Conservation (phyloP, 352 stramenopile species). For the Phytophthora litchii region DNA sequence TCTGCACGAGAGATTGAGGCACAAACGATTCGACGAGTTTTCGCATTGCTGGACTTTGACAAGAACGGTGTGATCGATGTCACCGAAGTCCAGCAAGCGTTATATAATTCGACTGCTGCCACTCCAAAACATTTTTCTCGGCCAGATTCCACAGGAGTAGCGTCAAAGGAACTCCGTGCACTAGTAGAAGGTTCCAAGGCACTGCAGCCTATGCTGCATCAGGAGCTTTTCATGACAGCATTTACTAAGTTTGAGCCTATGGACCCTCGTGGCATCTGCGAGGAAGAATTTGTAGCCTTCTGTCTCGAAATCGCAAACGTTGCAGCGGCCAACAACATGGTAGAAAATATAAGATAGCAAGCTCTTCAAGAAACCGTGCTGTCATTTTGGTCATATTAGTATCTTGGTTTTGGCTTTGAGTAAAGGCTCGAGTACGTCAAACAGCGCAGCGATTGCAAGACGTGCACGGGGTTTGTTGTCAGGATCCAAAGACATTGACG, state of each 20-base stretch:
- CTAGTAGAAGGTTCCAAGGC: conserved; percentile 55
- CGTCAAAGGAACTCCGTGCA: conserved; percentile 24
- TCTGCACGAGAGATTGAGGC: conserved; percentile 45
- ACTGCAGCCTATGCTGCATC: conserved; percentile 62
- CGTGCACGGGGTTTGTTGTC: conserved; percentile 9
- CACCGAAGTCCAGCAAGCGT: conserved; percentile 56
- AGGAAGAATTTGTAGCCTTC: conserved; percentile 79
- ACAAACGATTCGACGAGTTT: conserved; percentile 56
- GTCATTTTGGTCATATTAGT: conserved; percentile 9
- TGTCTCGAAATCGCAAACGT: conserved; percentile 68
- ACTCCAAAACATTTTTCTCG: conserved; percentile 6
- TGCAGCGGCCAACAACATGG: conserved; percentile 36
- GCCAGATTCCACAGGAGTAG: not conserved
- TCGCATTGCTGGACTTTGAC: conserved; percentile 63
- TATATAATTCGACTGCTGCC: conserved; percentile 38
- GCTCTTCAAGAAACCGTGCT: not conserved
- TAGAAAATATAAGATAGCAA: conserved; percentile 1
- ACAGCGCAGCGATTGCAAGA: conserved; percentile 27
- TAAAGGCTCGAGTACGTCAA: conserved; percentile 35
- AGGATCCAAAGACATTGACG: conserved; percentile 11
- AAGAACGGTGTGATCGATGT: conserved; percentile 63
- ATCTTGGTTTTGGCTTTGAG: conserved; percentile 32
- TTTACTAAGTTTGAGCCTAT: conserved; percentile 65
- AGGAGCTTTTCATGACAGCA: conserved; percentile 66
- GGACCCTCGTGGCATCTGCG: conserved; percentile 61